A percentile compares a stretch with the other conserved stretches of the same genome.
Conservation (phyloP, 148 eudicot species). For the Chenopodium berlandieri region DNA sequence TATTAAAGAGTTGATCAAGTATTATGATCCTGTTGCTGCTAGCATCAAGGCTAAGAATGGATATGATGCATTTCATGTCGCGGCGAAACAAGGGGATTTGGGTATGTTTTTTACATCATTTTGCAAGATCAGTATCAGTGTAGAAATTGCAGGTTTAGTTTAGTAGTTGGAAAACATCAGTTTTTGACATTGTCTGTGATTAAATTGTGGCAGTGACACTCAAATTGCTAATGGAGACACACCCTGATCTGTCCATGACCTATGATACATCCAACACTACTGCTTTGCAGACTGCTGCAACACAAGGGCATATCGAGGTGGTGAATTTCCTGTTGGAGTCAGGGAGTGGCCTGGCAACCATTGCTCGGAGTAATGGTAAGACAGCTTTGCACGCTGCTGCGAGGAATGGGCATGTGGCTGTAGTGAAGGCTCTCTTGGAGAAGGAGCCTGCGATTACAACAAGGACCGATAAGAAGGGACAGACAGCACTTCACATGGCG, state of each 20-base stretch:
- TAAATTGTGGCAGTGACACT: slow-evolving; percentile 45
- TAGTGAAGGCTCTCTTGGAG: slow-evolving; percentile 62
- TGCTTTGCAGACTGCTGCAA: slow-evolving; percentile 82
- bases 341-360: slow-evolving; percentile 66
- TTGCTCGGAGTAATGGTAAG: slow-evolving; percentile 82
- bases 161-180: not conserved
- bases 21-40: slow-evolving; percentile 57
- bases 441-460: slow-evolving; percentile 62
- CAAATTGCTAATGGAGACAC: slow-evolving; percentile 67
- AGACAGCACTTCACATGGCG: slow-evolving; percentile 95
- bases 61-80: slow-evolving; percentile 82
- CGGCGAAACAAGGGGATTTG: slow-evolving; percentile 83
- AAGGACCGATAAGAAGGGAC: slow-evolving; percentile 83
- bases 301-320: slow-evolving; percentile 71
- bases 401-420: slow-evolving; percentile 77
- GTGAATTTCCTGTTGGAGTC: slow-evolving; percentile 63
- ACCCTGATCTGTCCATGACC: slow-evolving; percentile 86
- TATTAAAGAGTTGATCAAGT: slow-evolving; percentile 41
- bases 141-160: not conserved
- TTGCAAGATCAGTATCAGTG: not conserved
- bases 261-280: slow-evolving; percentile 76
- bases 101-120: slow-evolving; percentile 38
- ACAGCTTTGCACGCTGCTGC: slow-evolving; percentile 84
- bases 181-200: slow-evolving; percentile 21
- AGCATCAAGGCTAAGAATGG: slow-evolving; percentile 84